A percentile compares a stretch with the other conserved stretches of the same genome.
These are phyloP conservation scores for Rhynchospora breviuscula DNA, from an alignment of 176 grass and related monocot species.

Conservation along the genomic window DNA sequence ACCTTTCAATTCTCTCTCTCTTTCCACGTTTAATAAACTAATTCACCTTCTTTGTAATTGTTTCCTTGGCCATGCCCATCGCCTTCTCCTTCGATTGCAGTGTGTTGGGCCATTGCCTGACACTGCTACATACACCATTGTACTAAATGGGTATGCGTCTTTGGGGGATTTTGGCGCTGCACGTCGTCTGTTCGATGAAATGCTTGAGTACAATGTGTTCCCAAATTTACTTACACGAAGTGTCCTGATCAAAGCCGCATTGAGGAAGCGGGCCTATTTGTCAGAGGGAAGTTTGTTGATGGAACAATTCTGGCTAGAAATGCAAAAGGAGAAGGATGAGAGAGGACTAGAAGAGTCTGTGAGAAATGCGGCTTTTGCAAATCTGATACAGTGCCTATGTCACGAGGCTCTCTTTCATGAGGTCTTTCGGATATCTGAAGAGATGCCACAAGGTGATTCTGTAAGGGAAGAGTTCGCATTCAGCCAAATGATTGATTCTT, in stretches of 20 bases:
- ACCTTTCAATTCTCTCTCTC: conserved; percentile 24
- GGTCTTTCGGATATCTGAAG: conserved; percentile 52
- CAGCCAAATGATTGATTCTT: conserved; percentile 71
- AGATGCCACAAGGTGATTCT: conserved; percentile 52
- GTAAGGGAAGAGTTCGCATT: conserved; percentile 53
- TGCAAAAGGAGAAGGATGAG: conserved; percentile 10
- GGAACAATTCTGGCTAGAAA: conserved; percentile 42
- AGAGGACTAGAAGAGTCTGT: conserved; percentile 30
- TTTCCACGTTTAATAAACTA: conserved; percentile 61
- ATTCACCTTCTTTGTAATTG: conserved; percentile 38
- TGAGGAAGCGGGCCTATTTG: conserved; percentile 37
- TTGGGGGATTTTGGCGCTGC: conserved; percentile 38
- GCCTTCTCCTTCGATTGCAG: conserved; percentile 49
- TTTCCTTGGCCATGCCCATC: conserved; percentile 38
- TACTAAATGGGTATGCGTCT: conserved; percentile 51
- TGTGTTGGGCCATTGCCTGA: conserved; percentile 26
- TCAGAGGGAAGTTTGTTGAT: conserved; percentile 34
- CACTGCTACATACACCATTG: conserved; percentile 48
- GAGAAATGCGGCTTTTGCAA: conserved; percentile 67
- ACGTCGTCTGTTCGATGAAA: conserved; percentile 69
- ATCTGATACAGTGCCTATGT: conserved; percentile 69
- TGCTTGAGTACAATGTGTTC: conserved; percentile 24
- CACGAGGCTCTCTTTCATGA: conserved; percentile 58
- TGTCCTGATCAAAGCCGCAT: conserved; percentile 57
- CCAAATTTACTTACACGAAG: conserved; percentile 61